These are phyloP conservation scores for Podospora bellae-mahoneyi DNA, from an alignment of 495 filamentous ascomycete species.

Conservation along the genomic window DNA sequence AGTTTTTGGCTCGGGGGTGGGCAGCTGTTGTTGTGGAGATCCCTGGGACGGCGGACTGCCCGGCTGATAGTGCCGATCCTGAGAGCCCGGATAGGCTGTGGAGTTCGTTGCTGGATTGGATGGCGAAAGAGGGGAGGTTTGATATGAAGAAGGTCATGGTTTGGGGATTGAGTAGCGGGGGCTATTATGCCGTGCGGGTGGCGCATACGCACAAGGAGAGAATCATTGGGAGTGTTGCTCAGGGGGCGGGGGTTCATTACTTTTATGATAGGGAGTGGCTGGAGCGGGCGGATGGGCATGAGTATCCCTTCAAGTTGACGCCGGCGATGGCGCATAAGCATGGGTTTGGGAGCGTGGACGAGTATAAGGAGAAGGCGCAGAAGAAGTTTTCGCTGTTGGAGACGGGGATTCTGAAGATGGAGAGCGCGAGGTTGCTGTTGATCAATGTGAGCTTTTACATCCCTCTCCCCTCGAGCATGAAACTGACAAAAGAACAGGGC, in stretches of 20 bases:
- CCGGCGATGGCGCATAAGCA: constrained; percentile 68
- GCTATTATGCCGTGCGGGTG: constrained; percentile 72
- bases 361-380: constrained; percentile 58
- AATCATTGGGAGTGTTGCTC: constrained; percentile 61
- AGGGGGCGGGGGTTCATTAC: constrained; percentile 69
- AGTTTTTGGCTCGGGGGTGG: constrained; percentile 61
- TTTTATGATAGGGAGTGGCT: constrained; percentile 67
- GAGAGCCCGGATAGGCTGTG: constrained; percentile 55
- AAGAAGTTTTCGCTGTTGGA: constrained; percentile 72
- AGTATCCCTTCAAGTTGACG: constrained; percentile 72
- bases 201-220: constrained; percentile 64
- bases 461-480: constrained; percentile 2
- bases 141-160: constrained; percentile 60
- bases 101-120: constrained; percentile 64
- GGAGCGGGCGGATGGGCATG: constrained; percentile 62
- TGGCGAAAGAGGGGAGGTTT: constrained; percentile 54
- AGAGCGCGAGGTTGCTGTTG: constrained; percentile 60
- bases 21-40: constrained; percentile 66
- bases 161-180: constrained; percentile 73
- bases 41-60: constrained; percentile 76
- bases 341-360: constrained; percentile 59
- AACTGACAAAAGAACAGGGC: constrained; percentile 45
- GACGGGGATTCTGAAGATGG: constrained; percentile 61
- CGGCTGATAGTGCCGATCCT: constrained; percentile 55
- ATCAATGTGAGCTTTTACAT: constrained; percentile 56